A percentile compares a stretch with the other conserved stretches of the same genome.
phyloP scores from a whole-genome alignment of 108 stramenopile species.

The Fragilaria radians region DNA sequence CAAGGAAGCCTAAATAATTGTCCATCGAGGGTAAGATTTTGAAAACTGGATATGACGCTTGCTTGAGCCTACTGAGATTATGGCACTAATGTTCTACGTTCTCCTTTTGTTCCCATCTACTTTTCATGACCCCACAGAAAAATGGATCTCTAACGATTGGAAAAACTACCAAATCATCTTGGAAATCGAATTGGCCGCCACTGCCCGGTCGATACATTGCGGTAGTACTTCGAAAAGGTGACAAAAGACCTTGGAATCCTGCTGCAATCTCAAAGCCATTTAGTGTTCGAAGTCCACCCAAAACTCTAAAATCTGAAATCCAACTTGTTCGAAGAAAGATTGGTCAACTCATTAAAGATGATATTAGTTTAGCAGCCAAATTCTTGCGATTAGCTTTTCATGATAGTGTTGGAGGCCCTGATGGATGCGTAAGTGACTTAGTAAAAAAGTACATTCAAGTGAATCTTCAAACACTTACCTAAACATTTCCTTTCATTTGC shows the following conservation, averaged over 20 bases:
- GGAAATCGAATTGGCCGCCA: not conserved
- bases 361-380: not conserved
- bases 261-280: not conserved
- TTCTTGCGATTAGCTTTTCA: not conserved
- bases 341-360: not conserved
- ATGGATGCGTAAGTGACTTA: not conserved
- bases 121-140: not conserved
- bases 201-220: not conserved
- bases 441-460: too few relatives aligned
- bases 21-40: not conserved
- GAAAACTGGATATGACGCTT: not conserved
- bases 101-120: not conserved
- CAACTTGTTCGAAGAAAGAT: not conserved
- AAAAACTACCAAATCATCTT: not conserved
- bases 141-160: not conserved
- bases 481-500: not conserved
- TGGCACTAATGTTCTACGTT: not conserved
- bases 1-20: not conserved
- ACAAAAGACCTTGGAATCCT: not conserved
- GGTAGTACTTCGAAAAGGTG: not conserved
- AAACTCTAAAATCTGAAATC: not conserved
- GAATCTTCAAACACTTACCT: too few relatives aligned
- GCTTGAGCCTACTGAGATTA: too few relatives aligned
- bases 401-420: not conserved
- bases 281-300: not conserved